A percentile compares a stretch with the other conserved stretches of the same genome.
Conservation (phyloP, 805 yeast species). For the Saturnispora zaruensis region DNA sequence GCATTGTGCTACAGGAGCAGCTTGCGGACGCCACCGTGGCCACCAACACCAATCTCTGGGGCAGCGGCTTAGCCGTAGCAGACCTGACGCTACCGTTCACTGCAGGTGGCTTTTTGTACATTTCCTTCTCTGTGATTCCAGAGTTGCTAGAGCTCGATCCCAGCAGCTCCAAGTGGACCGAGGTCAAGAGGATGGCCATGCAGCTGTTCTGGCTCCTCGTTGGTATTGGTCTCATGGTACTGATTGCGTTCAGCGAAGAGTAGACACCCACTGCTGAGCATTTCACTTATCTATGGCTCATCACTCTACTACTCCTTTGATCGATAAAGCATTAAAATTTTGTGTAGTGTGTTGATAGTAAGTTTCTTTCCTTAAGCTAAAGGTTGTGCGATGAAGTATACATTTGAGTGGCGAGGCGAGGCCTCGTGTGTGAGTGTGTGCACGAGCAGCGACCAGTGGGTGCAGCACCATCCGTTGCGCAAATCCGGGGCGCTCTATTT, state of each 20-base stretch:
- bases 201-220: slow-evolving; percentile 43
- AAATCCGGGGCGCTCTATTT: slow-evolving; percentile 29
- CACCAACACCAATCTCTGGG: slow-evolving; percentile 10
- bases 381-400: slow-evolving; percentile 1
- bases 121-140: slow-evolving; percentile 72
- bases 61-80: slow-evolving; percentile 3
- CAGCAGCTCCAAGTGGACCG: slow-evolving; percentile 31
- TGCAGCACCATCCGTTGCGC: slow-evolving; percentile 34
- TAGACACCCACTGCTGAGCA: slow-evolving; percentile 5
- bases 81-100: slow-evolving; percentile 61
- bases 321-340: neutral
- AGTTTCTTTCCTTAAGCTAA: neutral
- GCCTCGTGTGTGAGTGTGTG: slow-evolving; percentile 39
- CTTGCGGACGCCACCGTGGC: slow-evolving; percentile 10
- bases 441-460: slow-evolving; percentile 55
- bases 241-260: slow-evolving; percentile 39
- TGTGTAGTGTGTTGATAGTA: neutral
- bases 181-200: slow-evolving; percentile 30
- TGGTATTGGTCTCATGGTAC: slow-evolving; percentile 53
- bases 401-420: slow-evolving; percentile 2
- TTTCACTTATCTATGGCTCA: neutral
- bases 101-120: slow-evolving; percentile 69
- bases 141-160: slow-evolving; percentile 45
- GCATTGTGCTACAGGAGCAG: slow-evolving; percentile 44
- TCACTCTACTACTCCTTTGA: neutral